Conservation (phyloP, 2,329 filamentous ascomycete genomes). For the Epichloe festucae region DNA sequence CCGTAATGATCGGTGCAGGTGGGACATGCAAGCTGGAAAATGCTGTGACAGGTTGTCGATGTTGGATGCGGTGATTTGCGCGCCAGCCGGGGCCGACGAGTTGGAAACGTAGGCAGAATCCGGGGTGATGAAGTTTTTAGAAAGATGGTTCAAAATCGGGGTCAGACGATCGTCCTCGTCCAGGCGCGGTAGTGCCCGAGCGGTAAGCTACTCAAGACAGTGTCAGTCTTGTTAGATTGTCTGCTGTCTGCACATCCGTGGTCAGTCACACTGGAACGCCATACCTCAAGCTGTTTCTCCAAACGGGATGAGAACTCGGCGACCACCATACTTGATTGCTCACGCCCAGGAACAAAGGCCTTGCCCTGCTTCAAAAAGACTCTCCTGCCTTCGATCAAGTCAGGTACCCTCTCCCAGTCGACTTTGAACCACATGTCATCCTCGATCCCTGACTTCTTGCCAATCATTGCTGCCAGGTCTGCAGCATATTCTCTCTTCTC, state of each 20-base stretch:
- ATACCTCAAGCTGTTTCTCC: slow-evolving; percentile 71
- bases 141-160: slow-evolving; percentile 60
- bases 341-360: slow-evolving; percentile 78
- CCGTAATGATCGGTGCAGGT: slow-evolving; percentile 73
- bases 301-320: slow-evolving; percentile 72
- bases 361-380: slow-evolving; percentile 71
- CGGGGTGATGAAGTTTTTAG: slow-evolving; percentile 87
- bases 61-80: slow-evolving; percentile 63
- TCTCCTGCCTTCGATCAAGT: slow-evolving; percentile 67
- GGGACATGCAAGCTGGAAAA: slow-evolving; percentile 89
- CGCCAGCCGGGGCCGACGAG: slow-evolving; percentile 51
- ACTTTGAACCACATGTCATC: slow-evolving; percentile 93
- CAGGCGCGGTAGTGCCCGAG: slow-evolving; percentile 78
- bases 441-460: slow-evolving; percentile 35
- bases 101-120: slow-evolving; percentile 63
- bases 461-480: slow-evolving; percentile 42
- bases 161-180: slow-evolving; percentile 90
- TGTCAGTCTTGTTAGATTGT: background rate
- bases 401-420: slow-evolving; percentile 86
- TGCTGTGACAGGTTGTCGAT: slow-evolving; percentile 69
- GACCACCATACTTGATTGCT: slow-evolving; percentile 80
- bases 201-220: slow-evolving; percentile 49
- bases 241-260: too few species aligned
- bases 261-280: slow-evolving; percentile 7
- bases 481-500: slow-evolving; percentile 56